phyloP scores from a whole-genome alignment of 1,139 yeast genomes.

The Martiniozyma asiatica region DNA sequence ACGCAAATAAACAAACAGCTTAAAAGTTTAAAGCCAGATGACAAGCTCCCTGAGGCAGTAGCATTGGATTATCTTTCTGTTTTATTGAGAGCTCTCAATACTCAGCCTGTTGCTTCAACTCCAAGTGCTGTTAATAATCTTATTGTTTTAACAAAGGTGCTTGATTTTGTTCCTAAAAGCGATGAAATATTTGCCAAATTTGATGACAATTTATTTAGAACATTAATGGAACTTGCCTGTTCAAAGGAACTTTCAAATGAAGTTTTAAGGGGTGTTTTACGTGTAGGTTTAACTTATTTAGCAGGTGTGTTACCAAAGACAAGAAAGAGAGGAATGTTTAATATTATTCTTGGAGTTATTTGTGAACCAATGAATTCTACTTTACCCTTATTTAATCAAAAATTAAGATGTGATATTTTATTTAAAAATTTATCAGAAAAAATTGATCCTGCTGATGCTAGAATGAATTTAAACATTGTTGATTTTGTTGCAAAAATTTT shows the following conservation, averaged over 20 bases:
- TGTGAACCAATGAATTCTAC: constrained; percentile 2
- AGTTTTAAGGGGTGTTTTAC: constrained; percentile 37
- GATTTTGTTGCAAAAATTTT: constrained; percentile 37
- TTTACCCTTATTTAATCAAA: constrained; percentile 27
- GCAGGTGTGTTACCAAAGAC: constrained; percentile 34
- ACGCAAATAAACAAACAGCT: background rate
- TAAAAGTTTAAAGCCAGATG: constrained; percentile 1
- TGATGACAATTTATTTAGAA: constrained; percentile 31
- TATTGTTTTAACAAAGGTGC: constrained; percentile 39
- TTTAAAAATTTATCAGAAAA: constrained; percentile 12
- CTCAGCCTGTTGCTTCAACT: no score
- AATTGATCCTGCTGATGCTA: constrained; percentile 25
- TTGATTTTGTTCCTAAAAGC: constrained; percentile 34
- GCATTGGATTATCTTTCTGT: constrained; percentile 6
- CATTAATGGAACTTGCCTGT: no score
- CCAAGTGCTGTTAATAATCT: no score
- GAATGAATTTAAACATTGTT: constrained; percentile 33
- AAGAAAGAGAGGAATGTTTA: constrained; percentile 27
- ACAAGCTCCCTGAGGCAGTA: background rate
- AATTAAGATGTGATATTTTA: constrained; percentile 29
- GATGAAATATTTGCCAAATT: constrained; percentile 29
- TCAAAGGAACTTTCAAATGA: constrained; percentile 43
- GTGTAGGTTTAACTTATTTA: constrained; percentile 32
- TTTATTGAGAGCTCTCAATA: constrained; percentile 27
- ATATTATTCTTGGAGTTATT: constrained; percentile 24